These are phyloP conservation scores for Aphanomyces astaci DNA, from an alignment of 352 stramenopile species.

Conservation along the genomic window DNA sequence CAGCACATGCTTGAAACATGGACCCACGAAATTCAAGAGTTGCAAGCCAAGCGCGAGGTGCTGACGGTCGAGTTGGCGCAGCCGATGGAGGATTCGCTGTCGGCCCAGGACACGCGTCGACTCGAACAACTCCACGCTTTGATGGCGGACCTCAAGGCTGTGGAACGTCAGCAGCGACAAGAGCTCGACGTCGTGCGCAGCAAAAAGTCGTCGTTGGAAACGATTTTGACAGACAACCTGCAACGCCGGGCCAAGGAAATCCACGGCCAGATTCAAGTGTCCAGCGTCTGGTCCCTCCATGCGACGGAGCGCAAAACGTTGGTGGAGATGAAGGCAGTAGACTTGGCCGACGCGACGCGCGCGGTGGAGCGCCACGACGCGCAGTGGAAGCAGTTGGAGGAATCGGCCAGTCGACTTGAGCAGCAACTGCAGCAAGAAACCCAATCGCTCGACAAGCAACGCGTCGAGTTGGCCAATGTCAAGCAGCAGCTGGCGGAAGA, in stretches of 20 bases:
- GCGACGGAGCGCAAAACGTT: constrained; percentile 57
- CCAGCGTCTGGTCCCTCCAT: constrained; percentile 45
- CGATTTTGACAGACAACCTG: constrained; percentile 90
- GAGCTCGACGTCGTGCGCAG: constrained; percentile 83
- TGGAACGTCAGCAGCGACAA: constrained; percentile 78
- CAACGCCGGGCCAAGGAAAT: constrained; percentile 76
- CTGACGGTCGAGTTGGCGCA: constrained; percentile 52
- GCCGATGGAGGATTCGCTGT: constrained; percentile 72
- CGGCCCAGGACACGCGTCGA: constrained; percentile 36
- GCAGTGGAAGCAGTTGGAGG: constrained; percentile 53
- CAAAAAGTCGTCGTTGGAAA: constrained; percentile 83
- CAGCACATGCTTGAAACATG: constrained; percentile 46
- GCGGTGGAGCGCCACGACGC: constrained; percentile 57
- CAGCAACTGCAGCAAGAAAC: constrained; percentile 46
- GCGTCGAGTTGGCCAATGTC: constrained; percentile 48
- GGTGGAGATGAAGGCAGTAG: constrained; percentile 83
- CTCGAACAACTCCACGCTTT: constrained; percentile 55
- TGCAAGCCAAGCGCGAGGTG: constrained; percentile 45
- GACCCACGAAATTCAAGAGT: constrained; percentile 49
- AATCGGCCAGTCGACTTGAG: constrained; percentile 45
- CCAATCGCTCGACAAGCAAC: constrained; percentile 38
- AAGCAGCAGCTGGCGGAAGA: constrained; percentile 83
- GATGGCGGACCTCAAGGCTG: constrained; percentile 70
- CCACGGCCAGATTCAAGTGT: constrained; percentile 44
- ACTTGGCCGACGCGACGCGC: constrained; percentile 77